These are phyloP conservation scores for Opeltia flavorubescens DNA, from an alignment of 495 filamentous ascomycete species.

Conservation along the genomic window DNA sequence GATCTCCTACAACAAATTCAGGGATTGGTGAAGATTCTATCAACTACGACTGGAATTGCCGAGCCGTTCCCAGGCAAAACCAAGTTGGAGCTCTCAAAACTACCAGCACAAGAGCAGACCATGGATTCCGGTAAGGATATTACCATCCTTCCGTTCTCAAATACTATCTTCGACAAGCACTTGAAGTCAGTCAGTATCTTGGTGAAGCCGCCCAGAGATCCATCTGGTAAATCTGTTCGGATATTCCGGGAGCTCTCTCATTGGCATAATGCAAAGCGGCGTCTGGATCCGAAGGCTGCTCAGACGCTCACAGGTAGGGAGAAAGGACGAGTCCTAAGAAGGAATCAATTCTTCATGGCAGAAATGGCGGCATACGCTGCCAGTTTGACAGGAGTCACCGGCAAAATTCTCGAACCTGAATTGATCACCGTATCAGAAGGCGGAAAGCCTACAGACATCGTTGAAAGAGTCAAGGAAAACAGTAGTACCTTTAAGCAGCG, in stretches of 20 bases:
- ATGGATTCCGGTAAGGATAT: conserved; percentile 7
- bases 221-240: conserved; percentile 10
- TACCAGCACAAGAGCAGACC: not conserved
- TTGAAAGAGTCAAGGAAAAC: conserved; percentile 14
- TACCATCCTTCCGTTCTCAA: conserved; percentile 46
- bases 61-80: not conserved
- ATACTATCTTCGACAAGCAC: conserved; percentile 43
- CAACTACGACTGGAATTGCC: not conserved
- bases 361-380: conserved; percentile 56
- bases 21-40: not conserved
- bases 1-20: not conserved
- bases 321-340: conserved; percentile 21
- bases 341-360: conserved; percentile 40
- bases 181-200: conserved; percentile 37
- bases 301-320: conserved; percentile 13
- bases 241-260: conserved; percentile 47
- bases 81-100: not conserved
- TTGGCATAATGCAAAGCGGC: conserved; percentile 48
- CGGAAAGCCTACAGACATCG: conserved; percentile 6
- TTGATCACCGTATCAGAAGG: conserved; percentile 32
- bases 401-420: conserved; percentile 49
- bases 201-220: conserved; percentile 15
- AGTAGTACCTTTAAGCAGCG: conserved; percentile 8
- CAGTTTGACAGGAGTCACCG: conserved; percentile 50
- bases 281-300: conserved; percentile 28